A percentile compares a stretch with the other conserved stretches of the same genome.
These are phyloP conservation scores for Achlya hypogyna DNA, from an alignment of 352 stramenopile genomes.

Conservation along the genomic window DNA sequence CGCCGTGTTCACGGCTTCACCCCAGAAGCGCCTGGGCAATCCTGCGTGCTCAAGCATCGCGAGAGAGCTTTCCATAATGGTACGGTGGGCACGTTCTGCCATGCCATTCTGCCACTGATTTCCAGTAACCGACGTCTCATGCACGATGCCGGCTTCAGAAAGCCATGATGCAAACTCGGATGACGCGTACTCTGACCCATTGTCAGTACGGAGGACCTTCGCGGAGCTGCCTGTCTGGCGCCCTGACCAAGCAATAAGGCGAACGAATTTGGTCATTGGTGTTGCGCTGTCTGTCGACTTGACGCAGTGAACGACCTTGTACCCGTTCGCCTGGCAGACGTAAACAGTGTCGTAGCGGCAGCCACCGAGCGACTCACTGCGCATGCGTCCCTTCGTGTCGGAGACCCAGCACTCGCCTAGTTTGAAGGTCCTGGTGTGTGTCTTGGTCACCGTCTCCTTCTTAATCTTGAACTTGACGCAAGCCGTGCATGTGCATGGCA, in stretches of 20 bases:
- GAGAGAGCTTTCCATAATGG: conserved; percentile 11
- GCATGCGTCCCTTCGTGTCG: conserved; percentile 20
- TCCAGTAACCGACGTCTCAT: conserved; percentile 13
- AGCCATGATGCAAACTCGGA: conserved; percentile 14
- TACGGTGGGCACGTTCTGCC: conserved; percentile 22
- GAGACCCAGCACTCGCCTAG: conserved; percentile 18
- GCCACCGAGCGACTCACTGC: conserved; percentile 15
- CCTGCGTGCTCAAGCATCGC: conserved; percentile 17
- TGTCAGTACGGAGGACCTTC: conserved; percentile 22
- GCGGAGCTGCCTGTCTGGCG: conserved; percentile 3
- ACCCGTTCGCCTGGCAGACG: conserved; percentile 25
- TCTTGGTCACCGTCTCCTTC: conserved; percentile 7
- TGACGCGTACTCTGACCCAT: conserved; percentile 23
- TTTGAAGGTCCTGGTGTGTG: conserved; percentile 2
- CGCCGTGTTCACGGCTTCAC: no score
- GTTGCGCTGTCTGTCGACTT: conserved; percentile 12
- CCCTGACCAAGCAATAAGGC: conserved; percentile 3
- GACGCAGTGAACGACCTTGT: neutral
- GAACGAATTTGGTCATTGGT: conserved; percentile 16
- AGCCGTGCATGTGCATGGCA: conserved; percentile 15
- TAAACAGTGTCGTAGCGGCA: conserved; percentile 20
- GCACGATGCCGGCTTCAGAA: conserved; percentile 8
- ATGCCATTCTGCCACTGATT: conserved; percentile 22
- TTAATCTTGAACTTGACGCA: conserved; percentile 23
- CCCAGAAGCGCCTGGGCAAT: neutral